Conservation (phyloP, 495 filamentous ascomycete genomes). For the Platismatia glauca region DNA sequence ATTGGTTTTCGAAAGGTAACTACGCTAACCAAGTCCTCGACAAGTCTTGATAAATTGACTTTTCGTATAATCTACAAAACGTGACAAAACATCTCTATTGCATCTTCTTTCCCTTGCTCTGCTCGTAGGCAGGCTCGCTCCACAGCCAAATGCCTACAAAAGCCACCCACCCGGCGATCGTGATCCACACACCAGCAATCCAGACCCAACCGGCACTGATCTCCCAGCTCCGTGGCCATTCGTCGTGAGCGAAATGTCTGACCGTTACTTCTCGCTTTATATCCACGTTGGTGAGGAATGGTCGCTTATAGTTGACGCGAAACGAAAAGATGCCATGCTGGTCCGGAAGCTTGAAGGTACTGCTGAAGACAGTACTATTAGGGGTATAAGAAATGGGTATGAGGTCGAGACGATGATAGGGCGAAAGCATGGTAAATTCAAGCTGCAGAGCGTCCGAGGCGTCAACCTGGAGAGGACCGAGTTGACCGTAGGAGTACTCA, state of each 20-base stretch:
- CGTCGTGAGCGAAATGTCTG: slow-evolving; percentile 91
- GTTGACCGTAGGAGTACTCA: slow-evolving; percentile 64
- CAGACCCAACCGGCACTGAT: slow-evolving; percentile 92
- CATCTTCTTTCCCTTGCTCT: slow-evolving; percentile 31
- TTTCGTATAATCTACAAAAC: slow-evolving; percentile 76
- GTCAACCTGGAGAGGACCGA: slow-evolving; percentile 63
- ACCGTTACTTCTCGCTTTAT: slow-evolving; percentile 94
- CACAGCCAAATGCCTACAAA: slow-evolving; percentile 90
- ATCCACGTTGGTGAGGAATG: slow-evolving; percentile 80
- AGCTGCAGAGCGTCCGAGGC: slow-evolving; percentile 69
- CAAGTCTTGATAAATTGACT: not conserved
- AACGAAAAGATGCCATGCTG: slow-evolving; percentile 99
- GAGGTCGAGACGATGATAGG: slow-evolving; percentile 87
- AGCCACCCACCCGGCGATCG: slow-evolving; percentile 70
- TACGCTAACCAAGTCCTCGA: no score
- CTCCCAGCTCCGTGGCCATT: slow-evolving; percentile 83
- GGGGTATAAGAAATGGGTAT: slow-evolving; percentile 45
- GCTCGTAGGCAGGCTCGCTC: slow-evolving; percentile 51
- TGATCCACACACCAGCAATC: slow-evolving; percentile 81
- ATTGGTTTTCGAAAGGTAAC: not conserved
- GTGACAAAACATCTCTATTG: slow-evolving; percentile 53
- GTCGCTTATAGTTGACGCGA: slow-evolving; percentile 89
- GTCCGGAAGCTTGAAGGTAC: slow-evolving; percentile 74
- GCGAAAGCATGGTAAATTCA: slow-evolving; percentile 97
- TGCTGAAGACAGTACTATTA: slow-evolving; percentile 65